phyloP scores from a whole-genome alignment of 2,329 filamentous ascomycete genomes.

The Cladosporium sp. region DNA sequence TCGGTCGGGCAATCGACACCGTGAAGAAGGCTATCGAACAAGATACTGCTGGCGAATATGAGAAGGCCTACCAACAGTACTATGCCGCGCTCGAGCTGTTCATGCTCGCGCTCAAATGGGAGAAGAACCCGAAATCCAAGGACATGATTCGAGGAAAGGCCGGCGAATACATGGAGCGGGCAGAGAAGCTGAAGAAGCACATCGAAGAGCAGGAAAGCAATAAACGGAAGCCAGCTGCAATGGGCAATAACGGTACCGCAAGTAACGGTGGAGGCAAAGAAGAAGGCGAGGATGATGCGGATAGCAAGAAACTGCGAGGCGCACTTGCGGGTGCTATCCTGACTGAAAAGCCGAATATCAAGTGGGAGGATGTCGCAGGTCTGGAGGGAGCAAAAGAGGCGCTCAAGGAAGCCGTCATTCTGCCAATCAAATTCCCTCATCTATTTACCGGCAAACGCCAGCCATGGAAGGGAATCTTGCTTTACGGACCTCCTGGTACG shows the following conservation, averaged over 20 bases:
- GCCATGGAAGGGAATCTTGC: slow-evolving; percentile 95
- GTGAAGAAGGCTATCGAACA: slow-evolving; percentile 97
- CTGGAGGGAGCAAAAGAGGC: slow-evolving; percentile 93
- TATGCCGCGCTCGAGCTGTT: slow-evolving; percentile 95
- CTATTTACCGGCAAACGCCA: slow-evolving; percentile 93
- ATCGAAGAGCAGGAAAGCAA: slow-evolving; percentile 65
- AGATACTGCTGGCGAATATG: slow-evolving; percentile 93
- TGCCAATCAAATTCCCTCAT: slow-evolving; percentile 98
- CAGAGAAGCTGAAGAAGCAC: slow-evolving; percentile 95
- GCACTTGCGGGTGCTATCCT: slow-evolving; percentile 89
- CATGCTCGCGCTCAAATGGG: slow-evolving; percentile 98
- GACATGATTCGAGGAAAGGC: slow-evolving; percentile 96
- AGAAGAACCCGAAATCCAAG: slow-evolving; percentile 96
- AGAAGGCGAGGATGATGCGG: slow-evolving; percentile 60
- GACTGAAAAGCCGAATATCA: slow-evolving; percentile 91
- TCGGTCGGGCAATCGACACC: slow-evolving; percentile 91
- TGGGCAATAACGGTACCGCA: slow-evolving; percentile 67
- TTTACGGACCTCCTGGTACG: slow-evolving; percentile 94
- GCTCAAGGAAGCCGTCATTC: slow-evolving; percentile 92
- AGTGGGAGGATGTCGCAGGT: slow-evolving; percentile 97
- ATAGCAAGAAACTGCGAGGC: slow-evolving; percentile 90
- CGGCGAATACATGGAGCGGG: slow-evolving; percentile 95
- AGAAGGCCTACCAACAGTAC: slow-evolving; percentile 94
- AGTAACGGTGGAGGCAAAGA: slow-evolving; percentile 60
- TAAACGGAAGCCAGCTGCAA: slow-evolving; percentile 64